phyloP scores from a whole-genome alignment of 768 basidiomycete species.

The Mycena belliarum region DNA sequence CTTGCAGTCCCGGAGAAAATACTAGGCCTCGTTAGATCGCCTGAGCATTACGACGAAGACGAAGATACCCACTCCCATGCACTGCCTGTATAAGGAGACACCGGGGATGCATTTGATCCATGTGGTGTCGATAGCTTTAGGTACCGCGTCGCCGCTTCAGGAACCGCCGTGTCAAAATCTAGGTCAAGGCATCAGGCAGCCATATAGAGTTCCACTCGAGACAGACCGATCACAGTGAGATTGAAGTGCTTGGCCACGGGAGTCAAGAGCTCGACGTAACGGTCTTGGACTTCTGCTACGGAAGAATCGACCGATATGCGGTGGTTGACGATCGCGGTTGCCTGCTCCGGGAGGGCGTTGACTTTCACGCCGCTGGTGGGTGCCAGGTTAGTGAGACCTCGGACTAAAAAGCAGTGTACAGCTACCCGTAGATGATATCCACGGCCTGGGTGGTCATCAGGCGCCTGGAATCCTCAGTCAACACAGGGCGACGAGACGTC shows the following conservation, averaged over 20 bases:
- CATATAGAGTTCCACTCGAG: not conserved
- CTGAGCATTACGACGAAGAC: not conserved
- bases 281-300: slow-evolving; percentile 2
- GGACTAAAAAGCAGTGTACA: not conserved
- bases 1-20: slow-evolving; percentile 10
- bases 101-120: slow-evolving; percentile 9
- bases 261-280: slow-evolving; percentile 3
- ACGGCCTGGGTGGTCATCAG: slow-evolving; percentile 57
- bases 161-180: slow-evolving; percentile 2
- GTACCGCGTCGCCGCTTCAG: slow-evolving; percentile 5
- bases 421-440: slow-evolving; percentile 41
- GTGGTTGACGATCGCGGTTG: slow-evolving; percentile 48
- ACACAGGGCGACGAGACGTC: not conserved
- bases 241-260: slow-evolving; percentile 4
- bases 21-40: not conserved
- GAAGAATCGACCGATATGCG: slow-evolving; percentile 37
- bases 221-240: slow-evolving; percentile 10
- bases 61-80: slow-evolving; percentile 12
- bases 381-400: not conserved
- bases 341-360: slow-evolving; percentile 59
- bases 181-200: not conserved
- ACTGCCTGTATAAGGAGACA: slow-evolving; percentile 8
- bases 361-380: slow-evolving; percentile 38
- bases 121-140: not conserved
- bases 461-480: slow-evolving; percentile 26